Percentiles rank a stretch among this genome's conserved stretches.
These are phyloP conservation scores for Globisporangium acanthophoron DNA, from an alignment of 352 stramenopile genomes.

Conservation along the genomic window DNA sequence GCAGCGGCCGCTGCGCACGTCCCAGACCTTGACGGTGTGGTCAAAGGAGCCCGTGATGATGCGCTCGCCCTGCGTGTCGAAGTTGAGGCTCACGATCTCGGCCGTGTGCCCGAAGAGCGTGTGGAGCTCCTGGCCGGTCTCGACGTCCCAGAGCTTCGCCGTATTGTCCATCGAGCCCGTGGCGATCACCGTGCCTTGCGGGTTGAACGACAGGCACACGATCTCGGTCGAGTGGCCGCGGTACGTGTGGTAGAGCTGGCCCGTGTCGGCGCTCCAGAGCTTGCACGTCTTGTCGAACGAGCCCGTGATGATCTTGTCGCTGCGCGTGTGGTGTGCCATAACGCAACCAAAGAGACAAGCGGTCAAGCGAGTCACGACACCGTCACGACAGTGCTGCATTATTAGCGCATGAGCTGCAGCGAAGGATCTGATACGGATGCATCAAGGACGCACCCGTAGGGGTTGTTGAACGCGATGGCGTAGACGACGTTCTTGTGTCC, in stretches of 20 bases:
- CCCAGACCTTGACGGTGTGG: constrained; percentile 92
- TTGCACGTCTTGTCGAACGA: constrained; percentile 97
- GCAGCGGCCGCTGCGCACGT: constrained; percentile 78
- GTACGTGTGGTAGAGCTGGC: constrained; percentile 93
- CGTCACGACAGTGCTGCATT: no score
- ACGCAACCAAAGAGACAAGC: no score
- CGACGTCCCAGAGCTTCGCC: constrained; percentile 94
- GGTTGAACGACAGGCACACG: constrained; percentile 95
- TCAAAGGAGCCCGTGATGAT: constrained; percentile 96
- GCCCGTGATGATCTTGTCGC: constrained; percentile 94
- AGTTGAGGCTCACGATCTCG: constrained; percentile 94
- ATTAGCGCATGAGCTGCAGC: neutral
- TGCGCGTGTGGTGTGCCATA: constrained; percentile 10
- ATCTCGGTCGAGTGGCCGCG: constrained; percentile 94
- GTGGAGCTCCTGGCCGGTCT: constrained; percentile 92
- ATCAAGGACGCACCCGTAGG: constrained; percentile 78
- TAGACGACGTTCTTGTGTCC: constrained; percentile 96
- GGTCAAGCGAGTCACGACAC: no score
- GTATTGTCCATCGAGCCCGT: constrained; percentile 93
- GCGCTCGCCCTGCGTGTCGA: constrained; percentile 89
- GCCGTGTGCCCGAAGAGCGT: constrained; percentile 92
- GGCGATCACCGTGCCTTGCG: constrained; percentile 88
- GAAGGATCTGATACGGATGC: neutral
- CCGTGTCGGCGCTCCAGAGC: constrained; percentile 93
- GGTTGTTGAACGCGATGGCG: constrained; percentile 96